Conservation (phyloP, 2,329 filamentous ascomycete genomes). For the Didymella pomorum region DNA sequence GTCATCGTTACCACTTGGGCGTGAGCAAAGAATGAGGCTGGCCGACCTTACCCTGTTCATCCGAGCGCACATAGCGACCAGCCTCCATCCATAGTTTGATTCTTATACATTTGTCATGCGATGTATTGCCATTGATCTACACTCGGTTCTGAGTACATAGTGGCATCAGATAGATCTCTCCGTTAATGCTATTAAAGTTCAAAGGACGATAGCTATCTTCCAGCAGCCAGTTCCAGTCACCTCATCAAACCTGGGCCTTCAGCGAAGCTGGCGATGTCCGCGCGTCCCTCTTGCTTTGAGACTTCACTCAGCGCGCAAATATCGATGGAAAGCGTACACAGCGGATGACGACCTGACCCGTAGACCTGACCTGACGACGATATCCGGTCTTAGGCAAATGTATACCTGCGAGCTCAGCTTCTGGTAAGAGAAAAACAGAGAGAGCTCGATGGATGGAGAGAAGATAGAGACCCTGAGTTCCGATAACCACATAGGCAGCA, state of each 20-base stretch:
- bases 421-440: too few species aligned
- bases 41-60: neutral
- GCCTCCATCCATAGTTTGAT: neutral
- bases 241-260: neutral
- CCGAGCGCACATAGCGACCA: neutral
- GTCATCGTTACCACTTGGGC: neutral
- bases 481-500: too few species aligned
- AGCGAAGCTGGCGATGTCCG: neutral
- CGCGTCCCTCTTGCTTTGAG: neutral
- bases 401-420: too few species aligned
- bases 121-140: too few species aligned
- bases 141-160: too few species aligned
- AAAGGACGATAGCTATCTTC: neutral
- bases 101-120: neutral
- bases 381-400: too few species aligned
- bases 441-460: too few species aligned
- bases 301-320: neutral
- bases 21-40: neutral
- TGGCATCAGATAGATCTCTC: too few species aligned
- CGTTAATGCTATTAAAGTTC: too few species aligned
- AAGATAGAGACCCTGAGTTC: too few species aligned
- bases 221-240: neutral
- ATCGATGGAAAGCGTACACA: neutral
- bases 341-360: neutral
- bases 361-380: too few species aligned